Evolutionary conservation across 257 asterid species (phyloP), one percentile per base, ranked within the genome.

Genomic region (Paulownia fortunei): DNA sequence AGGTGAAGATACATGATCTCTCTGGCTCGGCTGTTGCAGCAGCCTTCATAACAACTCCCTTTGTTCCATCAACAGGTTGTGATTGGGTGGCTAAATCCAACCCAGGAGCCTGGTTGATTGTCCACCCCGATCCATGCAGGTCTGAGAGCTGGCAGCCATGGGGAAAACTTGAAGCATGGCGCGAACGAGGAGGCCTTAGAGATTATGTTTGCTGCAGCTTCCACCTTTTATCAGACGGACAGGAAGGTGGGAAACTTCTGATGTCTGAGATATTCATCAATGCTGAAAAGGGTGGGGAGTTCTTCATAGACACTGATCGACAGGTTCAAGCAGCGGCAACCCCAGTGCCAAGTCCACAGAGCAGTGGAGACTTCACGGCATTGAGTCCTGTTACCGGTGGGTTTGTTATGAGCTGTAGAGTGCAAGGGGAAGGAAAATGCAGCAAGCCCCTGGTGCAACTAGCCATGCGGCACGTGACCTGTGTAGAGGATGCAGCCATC

Each of bases 151-250:
- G 93, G 97, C 95, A 85, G 60, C 97, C 95, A 12, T 91, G 97
- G 97, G 97, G 97, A 73, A 91, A 89, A 78, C 95, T 91, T 7
- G 95, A 91, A 76, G 97, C 94, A 4, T 91, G 97, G 97, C 92
- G 94, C 5, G 93, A 91, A 51, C 52, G 66, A 61, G 88, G 91
- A 63, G 93, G 95, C 65, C 54, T 85, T 11, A 67, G 84, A 74
- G 95, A 91, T 52, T 87, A 82, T 54, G 56, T 91, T 8, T 87
- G 85, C 87, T 88, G 86, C 82, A 89, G 93, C 10, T 91, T 91
- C 83, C 89, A 80, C 75, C 91, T 91, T 37, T 60, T 89, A 54
- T 83, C 95, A 0, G 92, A 89, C 55, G 90, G 89, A 15, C 92
- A 87, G 26, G 91, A 91, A 71, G 82, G 84, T 1, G 90, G 87